These are phyloP conservation scores for Aspergillus sp. DNA, from an alignment of 2,329 filamentous ascomycete genomes.

Conservation along the genomic window DNA sequence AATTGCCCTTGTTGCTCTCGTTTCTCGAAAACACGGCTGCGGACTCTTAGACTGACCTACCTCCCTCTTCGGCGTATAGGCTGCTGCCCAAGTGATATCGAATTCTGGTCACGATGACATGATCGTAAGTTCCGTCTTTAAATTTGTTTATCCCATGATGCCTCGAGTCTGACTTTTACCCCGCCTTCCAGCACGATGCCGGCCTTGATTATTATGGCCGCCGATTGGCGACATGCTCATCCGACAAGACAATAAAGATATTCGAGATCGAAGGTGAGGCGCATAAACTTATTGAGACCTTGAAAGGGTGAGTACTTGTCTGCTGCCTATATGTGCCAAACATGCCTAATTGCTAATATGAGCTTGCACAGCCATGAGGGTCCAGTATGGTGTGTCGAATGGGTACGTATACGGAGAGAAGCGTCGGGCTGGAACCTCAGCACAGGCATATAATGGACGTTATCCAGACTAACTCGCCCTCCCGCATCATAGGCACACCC, in stretches of 20 bases:
- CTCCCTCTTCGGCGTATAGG: constrained; percentile 42
- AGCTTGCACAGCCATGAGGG: constrained; percentile 74
- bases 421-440: neutral
- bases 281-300: constrained; percentile 84
- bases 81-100: constrained; percentile 69
- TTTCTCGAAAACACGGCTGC: neutral
- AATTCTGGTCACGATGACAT: constrained; percentile 96
- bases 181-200: constrained; percentile 74
- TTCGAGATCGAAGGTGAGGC: constrained; percentile 95
- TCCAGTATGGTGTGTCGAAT: constrained; percentile 95
- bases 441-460: neutral
- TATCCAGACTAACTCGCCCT: neutral
- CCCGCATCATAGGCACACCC: constrained; percentile 69
- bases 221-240: constrained; percentile 93
- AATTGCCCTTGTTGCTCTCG: neutral
- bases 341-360: constrained; percentile 10
- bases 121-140: constrained; percentile 70
- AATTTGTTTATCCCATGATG: neutral
- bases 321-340: neutral
- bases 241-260: constrained; percentile 98
- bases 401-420: constrained; percentile 52
- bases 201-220: constrained; percentile 98
- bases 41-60: constrained; percentile 12
- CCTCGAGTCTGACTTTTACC: constrained; percentile 2
- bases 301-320: constrained; percentile 71